Base-by-base conservation (phyloP, 495 filamentous ascomycete species). In the Geoglossum glabrum region DNA sequence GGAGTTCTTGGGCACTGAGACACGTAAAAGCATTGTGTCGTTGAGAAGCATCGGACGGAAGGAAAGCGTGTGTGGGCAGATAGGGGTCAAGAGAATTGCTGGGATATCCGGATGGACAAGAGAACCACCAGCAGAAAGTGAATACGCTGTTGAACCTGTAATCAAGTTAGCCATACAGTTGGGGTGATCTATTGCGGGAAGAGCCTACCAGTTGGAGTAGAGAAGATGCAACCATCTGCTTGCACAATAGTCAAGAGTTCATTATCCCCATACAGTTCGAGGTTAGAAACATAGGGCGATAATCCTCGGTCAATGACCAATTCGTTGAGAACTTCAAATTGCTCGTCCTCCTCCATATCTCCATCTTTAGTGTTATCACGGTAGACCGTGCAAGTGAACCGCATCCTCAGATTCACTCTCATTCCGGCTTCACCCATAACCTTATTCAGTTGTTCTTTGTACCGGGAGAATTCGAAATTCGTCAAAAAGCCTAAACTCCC, bases 41-140 rank as follows among this genome's bases (percentile, higher is more conserved):
- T 86, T 90, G n/a, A 98, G 81, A n/a, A 98, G 84, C 86, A 98
- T 95, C 31, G 92, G 92, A 10, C 92, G 80, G 79, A 98, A 97
- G 36, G 87, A 93, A 21, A 98, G 76, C 0, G 90, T 96, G 67
- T 98, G 92, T 17, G 92, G 90, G 68, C 92, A 98, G 67, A 98
- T 98, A 0, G 93, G 93, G 1, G 93, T 96, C 51, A 98, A 80
- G 15, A 97, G 85, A 66, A 98, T 96, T 63, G 89, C 92, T 8
- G 92, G 93, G 58, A 98, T 95, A 61, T 94, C 93, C 8, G 92
- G 92, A 66, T 96, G 90, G 59, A 95, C 90, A 28, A 98, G 82
- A 26, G 90, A 90, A 60, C 92, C 92, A 43, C 93, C 92, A 27
- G 93, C 92, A 21, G 90, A 95, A 54, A 98, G 81, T 13, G 87